These are phyloP conservation scores for Gastrolobium bilobum DNA, from an alignment of 306 rosid genomes.

Conservation along the genomic window DNA sequence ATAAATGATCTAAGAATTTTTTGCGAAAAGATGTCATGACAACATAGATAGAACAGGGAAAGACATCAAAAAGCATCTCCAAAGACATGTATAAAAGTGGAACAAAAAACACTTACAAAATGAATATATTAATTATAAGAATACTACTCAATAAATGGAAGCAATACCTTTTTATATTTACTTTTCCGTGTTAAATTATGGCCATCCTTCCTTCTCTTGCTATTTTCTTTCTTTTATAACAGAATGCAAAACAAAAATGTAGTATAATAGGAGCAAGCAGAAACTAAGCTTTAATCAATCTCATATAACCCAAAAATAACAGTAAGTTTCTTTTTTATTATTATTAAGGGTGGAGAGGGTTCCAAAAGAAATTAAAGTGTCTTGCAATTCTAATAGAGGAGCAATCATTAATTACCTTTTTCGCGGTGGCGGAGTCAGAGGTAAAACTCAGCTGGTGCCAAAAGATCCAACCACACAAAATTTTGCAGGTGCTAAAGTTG, in stretches of 20 bases:
- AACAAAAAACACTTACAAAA: conserved; percentile 12
- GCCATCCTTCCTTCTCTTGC: conserved; percentile 98
- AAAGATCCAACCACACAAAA: too few species aligned
- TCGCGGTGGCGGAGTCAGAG: too few species aligned
- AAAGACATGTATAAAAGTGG: conserved; percentile 13
- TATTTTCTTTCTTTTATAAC: conserved; percentile 89
- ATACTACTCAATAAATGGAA: conserved; percentile 24
- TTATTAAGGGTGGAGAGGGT: not conserved
- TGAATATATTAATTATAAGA: not conserved
- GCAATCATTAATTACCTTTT: conserved; percentile 17
- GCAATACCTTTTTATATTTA: conserved; percentile 88
- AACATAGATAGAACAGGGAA: conserved; percentile 4
- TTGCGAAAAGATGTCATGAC: not conserved
- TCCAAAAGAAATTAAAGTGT: conserved; percentile 21
- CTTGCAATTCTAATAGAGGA: conserved; percentile 36
- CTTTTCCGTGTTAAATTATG: conserved; percentile 78
- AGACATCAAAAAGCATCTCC: conserved; percentile 22
- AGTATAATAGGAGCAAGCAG: conserved; percentile 6
- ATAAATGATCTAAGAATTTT: too few species aligned
- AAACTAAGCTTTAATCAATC: conserved; percentile 31
- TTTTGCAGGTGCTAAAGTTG: too few species aligned
- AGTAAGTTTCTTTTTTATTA: conserved; percentile 10
- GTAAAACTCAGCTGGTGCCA: too few species aligned
- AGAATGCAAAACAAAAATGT: conserved; percentile 33
- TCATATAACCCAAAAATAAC: conserved; percentile 28